These are phyloP conservation scores for Tylopilus sp. DNA, from an alignment of 1,284 basidiomycete genomes.

Conservation along the genomic window DNA sequence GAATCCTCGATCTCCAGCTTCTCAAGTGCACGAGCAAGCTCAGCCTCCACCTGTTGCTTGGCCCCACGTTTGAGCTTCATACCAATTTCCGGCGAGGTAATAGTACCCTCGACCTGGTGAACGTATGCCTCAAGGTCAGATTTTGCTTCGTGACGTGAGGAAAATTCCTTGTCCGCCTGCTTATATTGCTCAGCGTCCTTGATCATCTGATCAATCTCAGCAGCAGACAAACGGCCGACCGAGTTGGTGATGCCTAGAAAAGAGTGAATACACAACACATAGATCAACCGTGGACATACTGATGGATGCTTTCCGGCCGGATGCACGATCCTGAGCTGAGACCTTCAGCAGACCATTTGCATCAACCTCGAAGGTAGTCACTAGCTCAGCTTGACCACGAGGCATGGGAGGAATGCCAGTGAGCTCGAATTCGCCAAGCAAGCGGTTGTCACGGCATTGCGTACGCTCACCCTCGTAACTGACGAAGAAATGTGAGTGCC, in stretches of 20 bases:
- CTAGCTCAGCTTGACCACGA: conserved; percentile 93
- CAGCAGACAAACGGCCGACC: conserved; percentile 90
- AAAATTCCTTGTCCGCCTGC: conserved; percentile 95
- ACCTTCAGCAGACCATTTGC: conserved; percentile 97
- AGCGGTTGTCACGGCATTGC: conserved; percentile 94
- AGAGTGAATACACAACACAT: conserved; percentile 18
- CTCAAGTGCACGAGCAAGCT: conserved; percentile 95
- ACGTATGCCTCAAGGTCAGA: conserved; percentile 95
- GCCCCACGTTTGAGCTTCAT: conserved; percentile 97
- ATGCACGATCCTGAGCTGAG: conserved; percentile 91
- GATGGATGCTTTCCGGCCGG: conserved; percentile 95
- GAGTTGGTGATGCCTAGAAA: conserved; percentile 84
- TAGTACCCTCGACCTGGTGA: conserved; percentile 90
- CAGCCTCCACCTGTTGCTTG: conserved; percentile 88
- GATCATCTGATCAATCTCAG: conserved; percentile 98
- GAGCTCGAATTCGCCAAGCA: conserved; percentile 97
- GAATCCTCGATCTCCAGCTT: conserved; percentile 95
- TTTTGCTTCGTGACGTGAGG: conserved; percentile 93
- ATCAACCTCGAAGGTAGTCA: conserved; percentile 96
- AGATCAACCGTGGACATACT: conserved; percentile 49
- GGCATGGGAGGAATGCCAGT: conserved; percentile 96
- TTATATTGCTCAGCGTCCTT: conserved; percentile 97
- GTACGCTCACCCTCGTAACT: conserved; percentile 97
- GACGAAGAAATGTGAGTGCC: conserved; percentile 11
- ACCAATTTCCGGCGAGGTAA: conserved; percentile 91